Base-by-base conservation (phyloP, 2,329 filamentous ascomycete genomes). In the Fusarium proliferatum region DNA sequence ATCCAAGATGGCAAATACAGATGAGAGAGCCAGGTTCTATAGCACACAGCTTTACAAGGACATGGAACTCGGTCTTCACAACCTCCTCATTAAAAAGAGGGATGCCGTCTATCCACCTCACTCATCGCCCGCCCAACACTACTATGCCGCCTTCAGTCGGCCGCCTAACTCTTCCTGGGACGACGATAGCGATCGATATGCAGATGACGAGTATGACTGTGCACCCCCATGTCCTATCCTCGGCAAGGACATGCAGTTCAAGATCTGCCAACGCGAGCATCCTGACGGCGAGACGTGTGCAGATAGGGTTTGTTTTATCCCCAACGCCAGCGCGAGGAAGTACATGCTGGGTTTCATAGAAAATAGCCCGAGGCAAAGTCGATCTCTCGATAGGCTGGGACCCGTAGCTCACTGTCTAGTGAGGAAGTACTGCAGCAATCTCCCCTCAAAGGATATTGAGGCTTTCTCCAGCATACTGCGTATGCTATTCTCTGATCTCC, bases 221-320 rank as follows among this genome's bases (percentile, higher is more conserved):
- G 17, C 16, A 3, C 34, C 30, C 2, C 51, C 34, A 0, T 23
- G 17, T 6, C 69, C 55, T 6, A 5, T 34, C 1, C 41, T 72
- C 8, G 64, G 36, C 3, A 7, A 12, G 0, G 7, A 33, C 17
- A 64, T 72, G 38, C 3, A 17, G 6, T 64, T 69, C 16, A 16
- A 16, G 11, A 17, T 19, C 21, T 72, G 69, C 17, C 4, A 42
- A 11, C 45, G 23, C 3, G 28, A 56, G 5, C 51, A 71, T 3
- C 2, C 12, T 11, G 10, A 43, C 12, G 33, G 28, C 0, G 11
- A 49, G 7, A 36, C 33, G 17, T 69, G 53, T 17, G 4, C 5
- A 8, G 36, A 61, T 10, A 48, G 55, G 16, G 17, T n/a, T 17
- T 72, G 69, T 34, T 72, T 72, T 23, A 23, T 46, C 23, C 64